phyloP scores from a whole-genome alignment of 148 eudicot genomes.

The Arctostaphylos glauca region DNA sequence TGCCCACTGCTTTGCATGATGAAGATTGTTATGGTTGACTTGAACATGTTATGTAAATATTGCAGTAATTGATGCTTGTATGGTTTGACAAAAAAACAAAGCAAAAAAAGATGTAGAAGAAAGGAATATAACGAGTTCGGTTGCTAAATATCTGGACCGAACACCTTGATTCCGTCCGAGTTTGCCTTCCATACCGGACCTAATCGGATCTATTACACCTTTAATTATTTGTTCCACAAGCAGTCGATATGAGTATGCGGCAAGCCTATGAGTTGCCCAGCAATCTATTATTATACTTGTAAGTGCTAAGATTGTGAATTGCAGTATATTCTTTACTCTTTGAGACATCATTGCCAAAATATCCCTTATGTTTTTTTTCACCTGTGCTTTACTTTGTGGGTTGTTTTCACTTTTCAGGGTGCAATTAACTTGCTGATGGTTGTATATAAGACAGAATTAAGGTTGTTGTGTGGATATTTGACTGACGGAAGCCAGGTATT shows the following conservation, averaged over 20 bases:
- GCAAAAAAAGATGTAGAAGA: neutral
- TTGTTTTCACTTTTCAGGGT: slow-evolving; percentile 61
- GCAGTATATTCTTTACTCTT: neutral
- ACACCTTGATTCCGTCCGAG: no score
- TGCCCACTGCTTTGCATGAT: neutral
- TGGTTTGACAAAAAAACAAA: neutral
- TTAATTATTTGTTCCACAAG: neutral
- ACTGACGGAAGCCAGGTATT: slow-evolving; percentile 89
- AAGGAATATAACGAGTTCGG: no score
- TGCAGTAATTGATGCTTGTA: neutral
- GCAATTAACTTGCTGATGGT: slow-evolving; percentile 85
- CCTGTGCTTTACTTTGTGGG: neutral
- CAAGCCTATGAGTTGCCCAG: neutral
- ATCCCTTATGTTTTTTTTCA: neutral
- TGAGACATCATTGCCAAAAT: neutral
- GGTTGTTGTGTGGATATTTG: slow-evolving; percentile 71
- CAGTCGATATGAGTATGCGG: neutral
- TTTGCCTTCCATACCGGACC: no score
- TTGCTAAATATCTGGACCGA: no score
- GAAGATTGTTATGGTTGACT: neutral
- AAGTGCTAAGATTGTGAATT: neutral
- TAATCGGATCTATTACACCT: no score
- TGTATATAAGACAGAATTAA: slow-evolving; percentile 85
- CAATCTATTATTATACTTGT: no score
- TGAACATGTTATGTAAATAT: neutral